Conservation (phyloP, 352 stramenopile species). For the Globisporangium megalacanthum region DNA sequence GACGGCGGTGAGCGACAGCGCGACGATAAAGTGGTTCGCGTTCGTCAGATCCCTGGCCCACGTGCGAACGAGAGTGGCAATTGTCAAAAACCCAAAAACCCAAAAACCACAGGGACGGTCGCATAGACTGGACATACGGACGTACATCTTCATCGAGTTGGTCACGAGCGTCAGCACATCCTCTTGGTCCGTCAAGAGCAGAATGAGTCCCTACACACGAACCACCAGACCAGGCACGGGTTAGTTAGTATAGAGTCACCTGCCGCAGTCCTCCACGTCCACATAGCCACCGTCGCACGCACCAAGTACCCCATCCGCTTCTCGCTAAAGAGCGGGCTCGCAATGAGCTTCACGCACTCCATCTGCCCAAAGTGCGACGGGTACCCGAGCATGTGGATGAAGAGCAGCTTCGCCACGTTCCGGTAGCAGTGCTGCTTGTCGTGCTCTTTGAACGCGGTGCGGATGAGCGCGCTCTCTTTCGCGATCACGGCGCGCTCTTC, state of each 20-base stretch:
- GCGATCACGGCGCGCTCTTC: slow-evolving; percentile 99
- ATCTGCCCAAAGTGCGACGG: slow-evolving; percentile 99
- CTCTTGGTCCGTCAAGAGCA: slow-evolving; percentile 97
- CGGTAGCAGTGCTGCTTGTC: slow-evolving; percentile 96
- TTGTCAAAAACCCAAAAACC: neutral
- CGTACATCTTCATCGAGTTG: slow-evolving; percentile 98
- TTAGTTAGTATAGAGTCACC: neutral
- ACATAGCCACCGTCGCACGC: slow-evolving; percentile 3
- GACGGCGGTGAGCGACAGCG: slow-evolving; percentile 95
- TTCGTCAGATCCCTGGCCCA: slow-evolving; percentile 88
- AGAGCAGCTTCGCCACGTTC: slow-evolving; percentile 99
- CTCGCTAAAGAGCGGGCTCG: slow-evolving; percentile 97
- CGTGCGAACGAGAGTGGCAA: neutral
- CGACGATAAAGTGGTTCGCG: slow-evolving; percentile 93
- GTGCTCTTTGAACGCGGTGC: slow-evolving; percentile 98
- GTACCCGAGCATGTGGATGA: slow-evolving; percentile 99
- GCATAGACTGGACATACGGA: neutral
- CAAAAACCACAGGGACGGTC: too few species aligned
- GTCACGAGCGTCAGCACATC: slow-evolving; percentile 99
- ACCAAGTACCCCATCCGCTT: slow-evolving; percentile 99
- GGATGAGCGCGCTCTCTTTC: slow-evolving; percentile 98
- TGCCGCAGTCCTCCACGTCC: too few species aligned
- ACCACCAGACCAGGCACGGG: neutral
- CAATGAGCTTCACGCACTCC: slow-evolving; percentile 99
- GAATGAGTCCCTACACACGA: slow-evolving; percentile 83